phyloP scores from a whole-genome alignment of 1,139 yeast genomes.

The Suhomyces bolitotheri region DNA sequence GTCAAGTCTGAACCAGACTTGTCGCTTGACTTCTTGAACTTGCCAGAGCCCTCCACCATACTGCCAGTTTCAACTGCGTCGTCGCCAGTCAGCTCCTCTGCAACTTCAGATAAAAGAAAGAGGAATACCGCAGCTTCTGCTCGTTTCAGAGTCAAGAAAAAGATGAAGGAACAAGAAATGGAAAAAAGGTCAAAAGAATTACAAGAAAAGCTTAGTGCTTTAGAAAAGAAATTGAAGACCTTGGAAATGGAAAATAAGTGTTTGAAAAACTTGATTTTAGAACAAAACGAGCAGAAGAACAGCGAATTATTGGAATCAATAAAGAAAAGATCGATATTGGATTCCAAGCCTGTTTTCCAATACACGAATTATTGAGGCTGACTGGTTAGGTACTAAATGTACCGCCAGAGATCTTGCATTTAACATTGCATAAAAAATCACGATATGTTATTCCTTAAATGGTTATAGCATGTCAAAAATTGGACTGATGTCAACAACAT shows the following conservation, averaged over 20 bases:
- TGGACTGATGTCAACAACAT: too few relatives aligned
- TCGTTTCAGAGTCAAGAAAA: slow-evolving; percentile 77
- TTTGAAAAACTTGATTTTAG: slow-evolving; percentile 49
- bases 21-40: slow-evolving; percentile 12
- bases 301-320: slow-evolving; percentile 41
- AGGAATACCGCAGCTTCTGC: slow-evolving; percentile 84
- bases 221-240: slow-evolving; percentile 48
- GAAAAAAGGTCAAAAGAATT: slow-evolving; percentile 48
- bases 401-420: slow-evolving; percentile 1
- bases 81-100: slow-evolving; percentile 11
- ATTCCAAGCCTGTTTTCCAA: slow-evolving; percentile 33
- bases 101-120: slow-evolving; percentile 54
- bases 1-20: slow-evolving; percentile 15
- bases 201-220: slow-evolving; percentile 37
- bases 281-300: slow-evolving; percentile 47
- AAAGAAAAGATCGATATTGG: slow-evolving; percentile 41
- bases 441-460: slow-evolving; percentile 1
- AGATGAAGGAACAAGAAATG: slow-evolving; percentile 81
- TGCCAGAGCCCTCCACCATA: slow-evolving; percentile 6
- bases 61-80: slow-evolving; percentile 5
- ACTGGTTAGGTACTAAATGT: too few relatives aligned
- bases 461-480: too few relatives aligned
- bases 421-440: slow-evolving; percentile 2
- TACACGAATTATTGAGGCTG: slow-evolving; percentile 28
- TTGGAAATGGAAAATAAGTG: slow-evolving; percentile 82